These are phyloP conservation scores for Quercus bicolor DNA, from an alignment of 306 rosid genomes.

Conservation along the genomic window DNA sequence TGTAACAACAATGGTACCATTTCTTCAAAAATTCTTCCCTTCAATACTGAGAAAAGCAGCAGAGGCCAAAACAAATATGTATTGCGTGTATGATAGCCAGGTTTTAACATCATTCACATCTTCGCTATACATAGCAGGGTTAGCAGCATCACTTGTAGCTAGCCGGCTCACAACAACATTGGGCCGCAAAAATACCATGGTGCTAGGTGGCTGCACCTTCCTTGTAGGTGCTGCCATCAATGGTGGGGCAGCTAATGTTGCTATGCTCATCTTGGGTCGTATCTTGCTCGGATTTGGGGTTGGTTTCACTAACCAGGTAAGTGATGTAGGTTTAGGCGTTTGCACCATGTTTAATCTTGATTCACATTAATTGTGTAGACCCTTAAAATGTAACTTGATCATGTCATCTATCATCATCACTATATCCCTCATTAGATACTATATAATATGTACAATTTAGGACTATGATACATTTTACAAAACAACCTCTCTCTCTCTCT, in stretches of 20 bases:
- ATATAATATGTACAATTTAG: too few relatives aligned
- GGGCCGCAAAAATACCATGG: constrained; percentile 51
- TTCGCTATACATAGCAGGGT: constrained; percentile 61
- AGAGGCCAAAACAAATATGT: constrained; percentile 35
- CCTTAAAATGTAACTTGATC: too few relatives aligned
- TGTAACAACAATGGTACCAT: constrained; percentile 64
- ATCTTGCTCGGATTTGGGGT: constrained; percentile 66
- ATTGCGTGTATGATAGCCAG: constrained; percentile 65
- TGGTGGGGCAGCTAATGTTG: constrained; percentile 55
- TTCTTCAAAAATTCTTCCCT: constrained; percentile 61
- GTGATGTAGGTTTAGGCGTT: not conserved
- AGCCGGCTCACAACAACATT: constrained; percentile 36
- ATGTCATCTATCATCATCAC: too few relatives aligned
- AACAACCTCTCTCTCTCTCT: too few relatives aligned
- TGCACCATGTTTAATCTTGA: not conserved
- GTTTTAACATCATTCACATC: constrained; percentile 63
- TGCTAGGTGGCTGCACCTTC: constrained; percentile 57
- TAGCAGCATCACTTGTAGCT: constrained; percentile 48
- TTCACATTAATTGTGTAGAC: too few relatives aligned
- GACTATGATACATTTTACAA: too few relatives aligned
- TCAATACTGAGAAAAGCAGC: constrained; percentile 36
- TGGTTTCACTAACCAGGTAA: constrained; percentile 72
- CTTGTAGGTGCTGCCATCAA: constrained; percentile 55
- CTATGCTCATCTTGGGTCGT: constrained; percentile 75
- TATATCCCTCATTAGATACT: too few relatives aligned